Evolutionary conservation across 2,329 filamentous ascomycete genomes (phyloP).

Genomic region (Leptodontidium sp.): DNA sequence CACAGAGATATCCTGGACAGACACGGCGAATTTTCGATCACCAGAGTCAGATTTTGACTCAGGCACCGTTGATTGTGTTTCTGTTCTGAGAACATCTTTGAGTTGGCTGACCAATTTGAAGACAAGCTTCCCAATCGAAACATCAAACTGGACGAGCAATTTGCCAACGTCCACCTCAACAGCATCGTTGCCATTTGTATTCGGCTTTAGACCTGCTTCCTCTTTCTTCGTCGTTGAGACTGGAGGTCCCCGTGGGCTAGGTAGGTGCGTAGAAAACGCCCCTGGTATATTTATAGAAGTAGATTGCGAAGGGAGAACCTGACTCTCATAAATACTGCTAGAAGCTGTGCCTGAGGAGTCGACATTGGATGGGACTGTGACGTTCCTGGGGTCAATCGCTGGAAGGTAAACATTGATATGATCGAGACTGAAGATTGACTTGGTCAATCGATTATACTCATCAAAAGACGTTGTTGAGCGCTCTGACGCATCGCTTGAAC

Average conservation of each 20-base stretch:
- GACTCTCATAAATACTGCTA: slow-evolving; percentile 35
- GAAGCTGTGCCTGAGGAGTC: slow-evolving; percentile 25
- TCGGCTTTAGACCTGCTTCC: slow-evolving; percentile 19
- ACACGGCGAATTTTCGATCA: slow-evolving; percentile 36
- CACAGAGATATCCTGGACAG: slow-evolving; percentile 42
- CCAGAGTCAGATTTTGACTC: slow-evolving; percentile 21
- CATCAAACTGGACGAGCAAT: slow-evolving; percentile 45
- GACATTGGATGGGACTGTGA: slow-evolving; percentile 17
- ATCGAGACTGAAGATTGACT: slow-evolving; percentile 48
- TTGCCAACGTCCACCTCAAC: slow-evolving; percentile 44
- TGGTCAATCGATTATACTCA: slow-evolving; percentile 43
- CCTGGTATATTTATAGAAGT: slow-evolving; percentile 64
- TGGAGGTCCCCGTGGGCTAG: slow-evolving; percentile 26
- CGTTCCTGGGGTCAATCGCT: slow-evolving; percentile 19
- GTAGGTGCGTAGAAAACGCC: slow-evolving; percentile 62
- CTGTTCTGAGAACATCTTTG: slow-evolving; percentile 36
- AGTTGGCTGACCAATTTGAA: slow-evolving; percentile 44
- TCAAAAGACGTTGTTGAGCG: slow-evolving; percentile 42
- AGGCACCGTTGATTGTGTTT: slow-evolving; percentile 20
- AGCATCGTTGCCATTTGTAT: slow-evolving; percentile 23
- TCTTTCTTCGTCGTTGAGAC: slow-evolving; percentile 1
- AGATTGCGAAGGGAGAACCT: slow-evolving; percentile 41
- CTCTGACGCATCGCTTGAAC: slow-evolving; percentile 40
- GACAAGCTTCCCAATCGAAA: slow-evolving; percentile 46
- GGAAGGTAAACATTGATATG: slow-evolving; percentile 48